These are phyloP conservation scores for Noccaea bulbosa DNA, from an alignment of 345 rosid species.

Conservation along the genomic window DNA sequence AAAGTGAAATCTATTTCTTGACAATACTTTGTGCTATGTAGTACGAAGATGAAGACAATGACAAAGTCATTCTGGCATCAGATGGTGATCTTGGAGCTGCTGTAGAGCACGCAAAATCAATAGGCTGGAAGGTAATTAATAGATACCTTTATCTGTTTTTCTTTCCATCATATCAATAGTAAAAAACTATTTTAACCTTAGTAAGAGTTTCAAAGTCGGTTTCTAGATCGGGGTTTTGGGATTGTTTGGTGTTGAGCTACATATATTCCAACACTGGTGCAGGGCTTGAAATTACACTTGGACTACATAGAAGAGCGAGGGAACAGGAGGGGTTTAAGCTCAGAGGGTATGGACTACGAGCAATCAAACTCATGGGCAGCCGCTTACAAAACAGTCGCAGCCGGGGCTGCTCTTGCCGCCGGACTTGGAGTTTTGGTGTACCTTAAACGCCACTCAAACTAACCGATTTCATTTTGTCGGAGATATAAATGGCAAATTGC, in stretches of 20 bases:
- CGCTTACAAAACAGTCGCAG: slow-evolving; percentile 87
- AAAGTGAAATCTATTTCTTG: not conserved
- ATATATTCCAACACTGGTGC: slow-evolving; percentile 31
- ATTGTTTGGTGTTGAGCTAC: slow-evolving; percentile 2
- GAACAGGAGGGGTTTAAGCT: slow-evolving; percentile 43
- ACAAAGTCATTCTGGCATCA: slow-evolving; percentile 82
- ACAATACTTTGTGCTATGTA: slow-evolving; percentile 35
- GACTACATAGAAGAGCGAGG: slow-evolving; percentile 56
- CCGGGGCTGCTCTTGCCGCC: slow-evolving; percentile 91
- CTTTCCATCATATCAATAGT: not conserved
- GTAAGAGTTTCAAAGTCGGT: not conserved
- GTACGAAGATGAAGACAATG: slow-evolving; percentile 97
- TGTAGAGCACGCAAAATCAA: slow-evolving; percentile 89
- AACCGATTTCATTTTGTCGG: slow-evolving; percentile 28
- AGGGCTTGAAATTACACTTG: slow-evolving; percentile 91
- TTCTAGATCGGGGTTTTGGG: not conserved
- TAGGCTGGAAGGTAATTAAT: slow-evolving; percentile 79
- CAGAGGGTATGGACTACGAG: slow-evolving; percentile 58
- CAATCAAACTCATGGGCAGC: slow-evolving; percentile 81
- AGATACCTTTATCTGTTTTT: not conserved
- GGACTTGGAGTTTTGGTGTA: slow-evolving; percentile 83
- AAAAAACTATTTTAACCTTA: not conserved
- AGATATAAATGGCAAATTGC: slow-evolving; percentile 5
- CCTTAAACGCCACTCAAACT: slow-evolving; percentile 64
- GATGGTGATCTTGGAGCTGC: slow-evolving; percentile 85